Percentiles rank a stretch among this genome's conserved stretches.
Evolutionary conservation across 345 rosid genomes (phyloP).

Genomic region (Barbarea vulgaris): DNA sequence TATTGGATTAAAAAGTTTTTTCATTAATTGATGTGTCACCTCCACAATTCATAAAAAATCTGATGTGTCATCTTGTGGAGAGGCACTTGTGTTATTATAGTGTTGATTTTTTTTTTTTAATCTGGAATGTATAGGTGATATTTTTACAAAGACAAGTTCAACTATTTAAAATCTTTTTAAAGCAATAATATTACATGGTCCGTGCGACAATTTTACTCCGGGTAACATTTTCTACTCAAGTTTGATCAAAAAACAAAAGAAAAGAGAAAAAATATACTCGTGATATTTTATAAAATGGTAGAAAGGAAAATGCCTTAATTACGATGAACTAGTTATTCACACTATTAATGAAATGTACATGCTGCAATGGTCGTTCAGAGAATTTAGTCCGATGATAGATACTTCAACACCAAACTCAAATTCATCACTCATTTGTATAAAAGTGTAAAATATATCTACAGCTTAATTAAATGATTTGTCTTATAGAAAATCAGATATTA

Average conservation of each 20-base stretch:
- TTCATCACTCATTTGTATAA: neutral
- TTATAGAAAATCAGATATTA: neutral
- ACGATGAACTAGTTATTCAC: neutral
- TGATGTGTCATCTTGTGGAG: no score
- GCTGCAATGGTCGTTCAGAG: neutral
- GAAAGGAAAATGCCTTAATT: no score
- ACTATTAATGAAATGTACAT: neutral
- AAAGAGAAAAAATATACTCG: no score
- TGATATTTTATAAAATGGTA: neutral
- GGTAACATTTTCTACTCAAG: neutral
- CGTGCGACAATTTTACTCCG: neutral
- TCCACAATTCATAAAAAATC: no score
- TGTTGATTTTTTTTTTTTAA: neutral
- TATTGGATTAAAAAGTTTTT: no score
- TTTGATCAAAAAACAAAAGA: no score
- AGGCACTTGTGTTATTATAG: no score
- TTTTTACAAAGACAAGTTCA: neutral
- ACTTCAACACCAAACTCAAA: neutral
- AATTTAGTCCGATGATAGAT: neutral
- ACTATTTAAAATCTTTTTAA: neutral
- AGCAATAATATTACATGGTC: no score
- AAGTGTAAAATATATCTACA: neutral
- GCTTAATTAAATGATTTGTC: neutral
- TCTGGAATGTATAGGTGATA: neutral
- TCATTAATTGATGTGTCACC: no score